A percentile compares a stretch with the other conserved stretches of the same genome.
Evolutionary conservation across 2,329 filamentous ascomycete species (phyloP).

Genomic region (Emergomyces orientalis): DNA sequence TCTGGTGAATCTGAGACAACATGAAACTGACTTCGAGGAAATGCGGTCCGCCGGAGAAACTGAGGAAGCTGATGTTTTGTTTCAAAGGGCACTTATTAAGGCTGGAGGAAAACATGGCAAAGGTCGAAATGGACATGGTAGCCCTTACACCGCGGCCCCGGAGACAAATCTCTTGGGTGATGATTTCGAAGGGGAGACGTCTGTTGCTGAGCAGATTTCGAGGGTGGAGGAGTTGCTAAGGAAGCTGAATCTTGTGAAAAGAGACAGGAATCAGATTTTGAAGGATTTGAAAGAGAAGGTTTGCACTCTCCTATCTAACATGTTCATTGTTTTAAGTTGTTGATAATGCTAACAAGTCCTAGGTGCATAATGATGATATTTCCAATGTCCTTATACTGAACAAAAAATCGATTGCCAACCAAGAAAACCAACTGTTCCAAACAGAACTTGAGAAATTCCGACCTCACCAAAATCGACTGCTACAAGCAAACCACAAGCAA

Average conservation of each 20-base stretch:
- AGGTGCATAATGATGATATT: conserved; percentile 95
- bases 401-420: conserved; percentile 90
- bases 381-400: conserved; percentile 95
- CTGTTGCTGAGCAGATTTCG: conserved; percentile 79
- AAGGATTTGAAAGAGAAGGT: conserved; percentile 98
- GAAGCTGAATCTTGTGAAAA: conserved; percentile 84
- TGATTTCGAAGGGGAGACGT: conserved; percentile 69
- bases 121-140: conserved; percentile 54
- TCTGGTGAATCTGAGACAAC: conserved; percentile 72
- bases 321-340: conserved; percentile 11
- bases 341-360: not conserved
- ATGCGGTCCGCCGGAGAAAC: conserved; percentile 84
- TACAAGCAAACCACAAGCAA: conserved; percentile 94
- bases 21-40: conserved; percentile 83
- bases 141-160: conserved; percentile 45
- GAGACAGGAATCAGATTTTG: conserved; percentile 80
- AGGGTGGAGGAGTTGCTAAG: conserved; percentile 83
- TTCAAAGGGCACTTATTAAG: conserved; percentile 76
- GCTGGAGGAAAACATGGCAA: conserved; percentile 50
- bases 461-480: conserved; percentile 78
- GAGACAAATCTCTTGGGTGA: conserved; percentile 83
- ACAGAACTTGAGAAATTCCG: conserved; percentile 96
- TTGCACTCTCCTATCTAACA: conserved; percentile 20
- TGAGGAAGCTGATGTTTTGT: conserved; percentile 78
- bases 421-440: conserved; percentile 86